A percentile compares a stretch with the other conserved stretches of the same genome.
Evolutionary conservation across 2,329 filamentous ascomycete species (phyloP).

Genomic region (Phoma herbarum): DNA sequence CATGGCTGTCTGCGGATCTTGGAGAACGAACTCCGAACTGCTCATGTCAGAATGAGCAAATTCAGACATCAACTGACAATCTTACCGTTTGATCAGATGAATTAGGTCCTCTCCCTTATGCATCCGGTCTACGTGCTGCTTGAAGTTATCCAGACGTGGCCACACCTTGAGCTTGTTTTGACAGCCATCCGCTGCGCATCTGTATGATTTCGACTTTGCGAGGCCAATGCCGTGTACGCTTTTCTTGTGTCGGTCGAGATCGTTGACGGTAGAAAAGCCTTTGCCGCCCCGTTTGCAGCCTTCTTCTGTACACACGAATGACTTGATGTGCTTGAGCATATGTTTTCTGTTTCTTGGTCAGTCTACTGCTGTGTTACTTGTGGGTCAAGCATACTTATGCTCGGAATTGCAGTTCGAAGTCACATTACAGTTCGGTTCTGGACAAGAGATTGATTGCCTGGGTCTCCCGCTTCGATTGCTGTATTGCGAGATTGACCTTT

Average conservation of each 20-base stretch:
- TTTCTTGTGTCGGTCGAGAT: conserved; percentile 79
- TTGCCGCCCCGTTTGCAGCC: conserved; percentile 64
- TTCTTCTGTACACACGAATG: conserved; percentile 67
- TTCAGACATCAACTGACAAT: too few relatives aligned
- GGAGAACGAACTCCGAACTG: conserved; percentile 37
- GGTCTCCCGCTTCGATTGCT: conserved; percentile 37
- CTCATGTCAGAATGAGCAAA: conserved; percentile 32
- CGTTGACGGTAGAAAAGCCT: conserved; percentile 83
- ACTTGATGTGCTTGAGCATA: conserved; percentile 72
- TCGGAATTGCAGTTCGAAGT: conserved; percentile 49
- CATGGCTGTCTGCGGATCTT: neutral
- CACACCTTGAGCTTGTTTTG: conserved; percentile 72
- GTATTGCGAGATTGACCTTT: conserved; percentile 30
- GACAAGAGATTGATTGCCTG: conserved; percentile 30
- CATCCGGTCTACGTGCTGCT: conserved; percentile 75
- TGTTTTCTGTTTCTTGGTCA: conserved; percentile 71
- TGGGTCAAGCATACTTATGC: conserved; percentile 47
- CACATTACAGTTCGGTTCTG: conserved; percentile 28
- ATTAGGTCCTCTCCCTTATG: conserved; percentile 63
- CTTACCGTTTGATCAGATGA: conserved; percentile 59
- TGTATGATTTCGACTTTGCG: conserved; percentile 59
- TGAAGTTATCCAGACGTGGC: conserved; percentile 88
- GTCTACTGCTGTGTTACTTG: too few relatives aligned
- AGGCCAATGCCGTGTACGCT: conserved; percentile 69
- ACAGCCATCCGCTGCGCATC: conserved; percentile 67